Conservation (phyloP, 805 yeast species). For the Starmerella vitae region DNA sequence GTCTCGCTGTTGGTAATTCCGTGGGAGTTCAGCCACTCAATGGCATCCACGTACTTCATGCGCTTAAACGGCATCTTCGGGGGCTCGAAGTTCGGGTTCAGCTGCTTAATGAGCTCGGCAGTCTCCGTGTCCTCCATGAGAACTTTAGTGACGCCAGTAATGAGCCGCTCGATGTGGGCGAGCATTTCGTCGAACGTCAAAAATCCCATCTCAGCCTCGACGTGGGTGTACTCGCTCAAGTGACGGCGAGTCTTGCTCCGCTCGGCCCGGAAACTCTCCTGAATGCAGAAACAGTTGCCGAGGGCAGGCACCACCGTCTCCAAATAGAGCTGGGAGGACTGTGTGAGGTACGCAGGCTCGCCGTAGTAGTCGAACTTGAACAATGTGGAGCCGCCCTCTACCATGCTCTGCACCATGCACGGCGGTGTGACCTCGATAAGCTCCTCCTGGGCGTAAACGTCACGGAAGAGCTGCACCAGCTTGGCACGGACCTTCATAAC, state of each 20-base stretch:
- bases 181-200: constrained; percentile 75
- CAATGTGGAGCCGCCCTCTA: constrained; percentile 96
- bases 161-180: constrained; percentile 66
- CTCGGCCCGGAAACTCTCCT: constrained; percentile 98
- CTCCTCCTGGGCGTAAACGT: constrained; percentile 59
- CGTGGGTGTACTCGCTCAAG: constrained; percentile 89
- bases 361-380: constrained; percentile 91
- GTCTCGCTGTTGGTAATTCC: constrained; percentile 80
- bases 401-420: constrained; percentile 99
- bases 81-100: constrained; percentile 80
- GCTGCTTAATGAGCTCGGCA: constrained; percentile 76
- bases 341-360: constrained; percentile 91
- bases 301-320: constrained; percentile 93
- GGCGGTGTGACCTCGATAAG: constrained; percentile 94
- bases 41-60: constrained; percentile 79
- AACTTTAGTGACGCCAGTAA: constrained; percentile 55
- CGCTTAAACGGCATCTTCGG: constrained; percentile 83
- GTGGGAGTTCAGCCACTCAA: constrained; percentile 93
- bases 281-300: constrained; percentile 95
- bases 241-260: constrained; percentile 98
- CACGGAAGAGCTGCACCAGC: constrained; percentile 58
- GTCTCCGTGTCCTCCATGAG: constrained; percentile 83
- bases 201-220: constrained; percentile 89
- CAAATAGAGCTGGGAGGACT: constrained; percentile 89
- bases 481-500: constrained; percentile 91